phyloP scores from a whole-genome alignment of 73 alveolate species.

The Paramecium tetraurelia region DNA sequence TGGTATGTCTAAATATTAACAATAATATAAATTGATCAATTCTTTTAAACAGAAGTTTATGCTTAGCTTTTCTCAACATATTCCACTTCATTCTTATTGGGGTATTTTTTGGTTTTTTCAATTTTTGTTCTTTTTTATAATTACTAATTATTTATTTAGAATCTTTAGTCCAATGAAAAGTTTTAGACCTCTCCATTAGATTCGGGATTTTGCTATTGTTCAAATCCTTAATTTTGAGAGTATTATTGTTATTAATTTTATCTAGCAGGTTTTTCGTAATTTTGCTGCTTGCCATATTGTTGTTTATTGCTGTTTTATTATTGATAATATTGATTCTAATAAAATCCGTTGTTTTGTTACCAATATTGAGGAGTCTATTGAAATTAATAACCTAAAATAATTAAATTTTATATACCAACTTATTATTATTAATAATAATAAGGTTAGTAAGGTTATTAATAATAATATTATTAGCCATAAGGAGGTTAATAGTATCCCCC shows the following conservation, averaged over 20 bases:
- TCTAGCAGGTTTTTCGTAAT: not conserved
- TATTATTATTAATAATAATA: not conserved
- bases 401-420: not conserved
- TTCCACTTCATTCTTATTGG: not conserved
- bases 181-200: not conserved
- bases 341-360: slow-evolving; percentile 23
- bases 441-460: not conserved
- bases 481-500: not conserved
- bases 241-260: not conserved
- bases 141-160: not conserved
- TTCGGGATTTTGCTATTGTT: not conserved
- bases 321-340: slow-evolving; percentile 12
- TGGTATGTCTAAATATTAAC: not conserved
- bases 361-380: not conserved
- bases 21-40: not conserved
- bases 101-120: not conserved
- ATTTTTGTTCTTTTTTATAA: not conserved
- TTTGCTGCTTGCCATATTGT: not conserved
- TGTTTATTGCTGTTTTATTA: not conserved
- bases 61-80: not conserved
- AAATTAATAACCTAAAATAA: not conserved
- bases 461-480: not conserved
- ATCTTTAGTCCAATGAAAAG: not conserved
- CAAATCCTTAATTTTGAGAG: not conserved
- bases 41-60: not conserved